Conservation (phyloP, 2,329 filamentous ascomycete genomes). For the Pseudocercospora fuligena region DNA sequence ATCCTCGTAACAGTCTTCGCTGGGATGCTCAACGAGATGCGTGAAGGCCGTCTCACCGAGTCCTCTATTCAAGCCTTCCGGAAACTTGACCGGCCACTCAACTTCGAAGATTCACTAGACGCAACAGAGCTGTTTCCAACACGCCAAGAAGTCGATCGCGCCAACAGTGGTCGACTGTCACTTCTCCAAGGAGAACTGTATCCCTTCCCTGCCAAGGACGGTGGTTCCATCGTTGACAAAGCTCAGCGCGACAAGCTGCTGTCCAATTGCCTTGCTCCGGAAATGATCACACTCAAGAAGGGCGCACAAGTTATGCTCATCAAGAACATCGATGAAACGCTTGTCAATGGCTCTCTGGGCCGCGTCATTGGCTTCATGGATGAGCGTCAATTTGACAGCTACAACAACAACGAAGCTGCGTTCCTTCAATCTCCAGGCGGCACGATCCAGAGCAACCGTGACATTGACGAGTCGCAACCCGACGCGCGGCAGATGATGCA, state of each 20-base stretch:
- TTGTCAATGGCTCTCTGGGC: constrained; percentile 93
- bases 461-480: constrained; percentile 31
- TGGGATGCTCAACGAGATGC: constrained; percentile 96
- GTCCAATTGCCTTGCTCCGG: constrained; percentile 90
- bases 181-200: constrained; percentile 70
- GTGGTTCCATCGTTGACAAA: constrained; percentile 55
- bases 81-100: constrained; percentile 70
- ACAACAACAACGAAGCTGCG: constrained; percentile 36
- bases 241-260: constrained; percentile 76
- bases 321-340: constrained; percentile 92
- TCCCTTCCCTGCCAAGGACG: constrained; percentile 65
- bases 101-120: constrained; percentile 74
- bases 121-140: constrained; percentile 95
- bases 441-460: constrained; percentile 38
- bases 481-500: constrained; percentile 59
- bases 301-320: constrained; percentile 99
- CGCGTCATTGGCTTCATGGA: constrained; percentile 83
- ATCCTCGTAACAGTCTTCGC: constrained; percentile 70
- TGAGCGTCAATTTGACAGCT: constrained; percentile 53
- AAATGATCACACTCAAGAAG: constrained; percentile 78
- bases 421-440: constrained; percentile 33
- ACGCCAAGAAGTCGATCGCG: constrained; percentile 82
- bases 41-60: constrained; percentile 79
- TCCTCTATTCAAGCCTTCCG: constrained; percentile 78
- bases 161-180: constrained; percentile 76